Base-by-base conservation (phyloP, 2,329 filamentous ascomycete species). In the Huntiella savannae region DNA sequence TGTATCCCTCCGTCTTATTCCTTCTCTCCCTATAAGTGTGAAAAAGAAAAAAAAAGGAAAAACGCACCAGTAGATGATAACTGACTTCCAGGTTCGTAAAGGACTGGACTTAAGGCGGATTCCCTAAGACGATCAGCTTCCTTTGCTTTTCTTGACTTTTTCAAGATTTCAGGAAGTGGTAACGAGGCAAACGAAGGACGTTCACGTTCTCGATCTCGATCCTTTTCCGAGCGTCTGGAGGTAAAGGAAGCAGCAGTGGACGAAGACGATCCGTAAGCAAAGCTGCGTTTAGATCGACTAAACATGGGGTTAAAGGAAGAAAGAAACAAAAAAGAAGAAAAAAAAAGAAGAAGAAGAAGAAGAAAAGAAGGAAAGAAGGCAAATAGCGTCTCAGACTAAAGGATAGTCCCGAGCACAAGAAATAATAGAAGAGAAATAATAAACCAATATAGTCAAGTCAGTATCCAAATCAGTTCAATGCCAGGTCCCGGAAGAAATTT, bases 21-120 rank as follows among this genome's bases (percentile, higher is more conserved):
- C 22, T 28, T 28, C 22, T 28, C 22, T 28, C 22, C 22, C 22
- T 28, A 28, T 0, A 28, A 28, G 16, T 10, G 3, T 12, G 37
- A 17, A 15, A 41, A 35, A 19, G 4, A 11, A 33, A 33, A 17
- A 17, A n/a, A n/a, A 19, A 4, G 44, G 38, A 6, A 35, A 16
- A 12, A 47, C 40, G 16, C 39, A 47, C 45, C 40, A 36, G 42
- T 47, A 16, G 45, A 39, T n/a, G 45, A 39, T 38, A 38, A 47
- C 17, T 39, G 43, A 10, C 39, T 34, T 12, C 45, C 45, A 7
- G 45, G 33, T 40, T 47, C 45, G 28, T 47, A 47, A n/a, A 47
- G 11, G 19, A 43, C 34, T 15, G 45, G 45, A 37, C 34, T 47
- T 15, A 47, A 34, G n/a, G 34, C 45, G 13, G 45, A 34, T 22